Evolutionary conservation across 2,329 filamentous ascomycete genomes (phyloP).

Genomic region (Claviceps sorghi): DNA sequence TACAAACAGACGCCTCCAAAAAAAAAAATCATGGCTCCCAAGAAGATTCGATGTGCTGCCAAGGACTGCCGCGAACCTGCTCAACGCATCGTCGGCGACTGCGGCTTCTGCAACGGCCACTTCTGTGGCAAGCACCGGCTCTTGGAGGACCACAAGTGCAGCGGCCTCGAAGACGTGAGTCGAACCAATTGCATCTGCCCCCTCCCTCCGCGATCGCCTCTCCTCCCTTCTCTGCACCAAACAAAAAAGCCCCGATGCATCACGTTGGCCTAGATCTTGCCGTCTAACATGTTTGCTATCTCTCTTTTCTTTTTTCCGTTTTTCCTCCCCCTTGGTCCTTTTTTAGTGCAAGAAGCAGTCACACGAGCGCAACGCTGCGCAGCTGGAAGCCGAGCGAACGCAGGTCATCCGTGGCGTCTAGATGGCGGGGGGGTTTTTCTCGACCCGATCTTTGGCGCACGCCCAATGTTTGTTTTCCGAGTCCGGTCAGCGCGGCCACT

Average conservation of each 20-base stretch:
- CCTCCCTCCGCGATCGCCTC: background rate
- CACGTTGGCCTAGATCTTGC: background rate
- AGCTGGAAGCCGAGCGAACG: conserved; percentile 83
- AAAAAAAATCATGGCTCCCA: conserved; percentile 42
- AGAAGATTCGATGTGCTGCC: conserved; percentile 73
- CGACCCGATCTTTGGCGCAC: background rate
- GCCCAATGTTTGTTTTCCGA: background rate
- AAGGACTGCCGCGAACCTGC: conserved; percentile 79
- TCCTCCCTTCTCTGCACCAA: background rate
- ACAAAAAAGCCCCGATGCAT: background rate
- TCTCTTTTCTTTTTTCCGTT: background rate
- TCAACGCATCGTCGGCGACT: conserved; percentile 91
- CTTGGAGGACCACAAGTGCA: conserved; percentile 88
- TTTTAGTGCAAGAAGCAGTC: conserved; percentile 84
- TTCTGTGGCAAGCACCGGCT: conserved; percentile 93
- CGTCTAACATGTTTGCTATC: conserved; percentile 6
- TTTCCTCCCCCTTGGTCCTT: background rate
- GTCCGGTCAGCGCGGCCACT: background rate
- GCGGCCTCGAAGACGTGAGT: conserved; percentile 73
- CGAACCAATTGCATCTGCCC: background rate
- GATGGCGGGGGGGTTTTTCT: conserved; percentile 5
- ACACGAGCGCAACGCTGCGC: conserved; percentile 83
- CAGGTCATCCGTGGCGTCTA: conserved; percentile 87
- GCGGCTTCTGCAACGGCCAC: conserved; percentile 83
- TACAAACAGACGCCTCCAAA: background rate